phyloP scores from a whole-genome alignment of 257 asterid species.

The Jacaranda mimosifolia region DNA sequence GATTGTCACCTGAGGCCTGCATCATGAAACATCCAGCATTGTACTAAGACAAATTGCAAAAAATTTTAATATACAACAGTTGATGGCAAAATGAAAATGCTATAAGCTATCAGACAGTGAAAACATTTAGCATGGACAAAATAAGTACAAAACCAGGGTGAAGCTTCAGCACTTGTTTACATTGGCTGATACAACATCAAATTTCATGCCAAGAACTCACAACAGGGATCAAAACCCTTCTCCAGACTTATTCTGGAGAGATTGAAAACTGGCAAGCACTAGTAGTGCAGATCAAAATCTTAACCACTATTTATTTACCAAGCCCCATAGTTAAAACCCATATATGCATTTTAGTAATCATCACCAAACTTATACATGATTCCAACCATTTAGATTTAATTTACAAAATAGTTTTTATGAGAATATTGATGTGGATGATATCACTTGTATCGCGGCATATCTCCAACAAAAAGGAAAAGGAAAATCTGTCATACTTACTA shows the following conservation, averaged over 20 bases:
- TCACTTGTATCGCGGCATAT: conserved; percentile 9
- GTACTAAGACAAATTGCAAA: conserved; percentile 24
- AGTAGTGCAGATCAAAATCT: conserved; percentile 10
- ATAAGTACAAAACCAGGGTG: conserved; percentile 1
- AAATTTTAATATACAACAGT: background rate
- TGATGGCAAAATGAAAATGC: background rate
- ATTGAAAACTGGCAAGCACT: conserved; percentile 15
- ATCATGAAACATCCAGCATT: conserved; percentile 44
- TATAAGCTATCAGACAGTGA: background rate
- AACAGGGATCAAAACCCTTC: background rate
- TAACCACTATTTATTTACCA: background rate
- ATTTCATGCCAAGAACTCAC: background rate
- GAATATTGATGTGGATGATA: background rate
- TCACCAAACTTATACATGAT: conserved; percentile 8
- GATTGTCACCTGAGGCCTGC: conserved; percentile 99
- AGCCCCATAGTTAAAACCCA: background rate
- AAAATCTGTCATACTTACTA: background rate
- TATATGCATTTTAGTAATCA: background rate
- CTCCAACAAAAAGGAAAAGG: background rate
- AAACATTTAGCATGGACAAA: conserved; percentile 9
- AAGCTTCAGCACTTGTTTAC: background rate
- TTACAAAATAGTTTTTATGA: background rate
- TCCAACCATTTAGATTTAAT: background rate
- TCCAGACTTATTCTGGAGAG: background rate
- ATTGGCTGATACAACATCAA: background rate